Evolutionary conservation across 148 eudicot genomes (phyloP), one percentile per base, ranked within the genome.

Genomic region (Salicornia ramosissima): DNA sequence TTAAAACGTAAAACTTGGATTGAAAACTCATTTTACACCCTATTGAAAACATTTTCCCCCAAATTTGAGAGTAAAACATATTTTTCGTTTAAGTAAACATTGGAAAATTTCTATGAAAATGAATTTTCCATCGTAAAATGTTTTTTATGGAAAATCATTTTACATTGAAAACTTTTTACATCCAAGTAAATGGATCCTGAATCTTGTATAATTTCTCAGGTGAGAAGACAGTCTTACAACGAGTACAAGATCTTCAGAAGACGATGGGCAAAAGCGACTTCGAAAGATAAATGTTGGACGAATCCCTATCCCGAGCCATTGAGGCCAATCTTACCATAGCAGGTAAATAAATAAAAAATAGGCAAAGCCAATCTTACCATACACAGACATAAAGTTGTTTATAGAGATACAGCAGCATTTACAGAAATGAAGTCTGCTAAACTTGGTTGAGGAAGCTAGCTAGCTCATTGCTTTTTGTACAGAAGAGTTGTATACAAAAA

Each of bases 191-290:
- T n/a, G n/a, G n/a, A n/a, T n/a, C n/a, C n/a, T n/a, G n/a, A n/a
- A n/a, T n/a, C n/a, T n/a, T n/a, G n/a, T n/a, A n/a, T n/a, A n/a
- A n/a, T 36, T 33, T 53, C 10, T 62, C 77, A 88, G 97, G 92
- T 92, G 66, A 86, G 98, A 71, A 85, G 90, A 47, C 90, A 88
- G 39, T 92, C 98, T 0, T 90, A 75, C 42, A 78, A 77, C 26
- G 91, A 92, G 64, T 85, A 81, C 78, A 86, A 79, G 79, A 50
- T 74, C 42, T 88, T 90, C 81, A 83, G 65, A 76, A 75, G 67
- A 28, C 83, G 94, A 25, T 92, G 96, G 96, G 69, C 72, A 24
- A 75, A 76, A 64, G 96, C 96, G 24, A 83, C 71, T 0, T 40
- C 66, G 42, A 34, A 67, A 22, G 98, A 92, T 30, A 64, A 74